A percentile compares a stretch with the other conserved stretches of the same genome.
phyloP scores from a whole-genome alignment of 306 rosid species.

The Glycine soja region DNA sequence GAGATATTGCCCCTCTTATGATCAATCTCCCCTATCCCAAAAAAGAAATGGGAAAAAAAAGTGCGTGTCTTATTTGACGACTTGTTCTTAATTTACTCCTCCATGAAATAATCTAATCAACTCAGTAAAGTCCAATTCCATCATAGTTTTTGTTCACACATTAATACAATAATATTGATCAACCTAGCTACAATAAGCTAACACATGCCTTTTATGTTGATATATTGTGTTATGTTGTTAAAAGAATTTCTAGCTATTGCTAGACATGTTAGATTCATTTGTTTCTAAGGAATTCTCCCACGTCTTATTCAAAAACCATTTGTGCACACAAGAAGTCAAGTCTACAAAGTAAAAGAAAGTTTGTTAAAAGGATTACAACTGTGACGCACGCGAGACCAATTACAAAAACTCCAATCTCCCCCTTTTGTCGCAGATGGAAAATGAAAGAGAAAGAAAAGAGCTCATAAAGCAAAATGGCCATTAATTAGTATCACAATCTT shows the following conservation, averaged over 20 bases:
- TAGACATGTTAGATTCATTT: conserved; percentile 38
- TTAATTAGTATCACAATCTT: conserved; percentile 8
- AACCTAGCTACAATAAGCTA: background rate
- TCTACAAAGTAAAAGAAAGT: conserved; percentile 13
- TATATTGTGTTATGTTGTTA: conserved; percentile 20
- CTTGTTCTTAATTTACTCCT: conserved; percentile 22
- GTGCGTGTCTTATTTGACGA: conserved; percentile 30
- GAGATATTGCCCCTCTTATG: conserved; percentile 28
- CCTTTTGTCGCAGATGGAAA: conserved; percentile 48
- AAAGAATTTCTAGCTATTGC: conserved; percentile 30
- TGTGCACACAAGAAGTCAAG: conserved; percentile 38
- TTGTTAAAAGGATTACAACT: conserved; percentile 51
- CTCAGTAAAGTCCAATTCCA: conserved; percentile 31
- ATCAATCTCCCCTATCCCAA: conserved; percentile 25
- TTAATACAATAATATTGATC: background rate
- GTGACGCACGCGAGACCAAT: conserved; percentile 57
- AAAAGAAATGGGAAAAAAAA: background rate
- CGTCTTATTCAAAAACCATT: conserved; percentile 49
- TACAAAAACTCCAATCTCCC: conserved; percentile 46
- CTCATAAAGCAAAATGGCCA: conserved; percentile 39
- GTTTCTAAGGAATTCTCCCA: background rate
- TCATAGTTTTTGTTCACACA: background rate
- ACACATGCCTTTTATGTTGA: background rate
- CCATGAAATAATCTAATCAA: conserved; percentile 19
- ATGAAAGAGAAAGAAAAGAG: conserved; percentile 38